A percentile compares a stretch with the other conserved stretches of the same genome.
Conservation (phyloP, 257 asterid genomes). For the Rehmannia glutinosa region DNA sequence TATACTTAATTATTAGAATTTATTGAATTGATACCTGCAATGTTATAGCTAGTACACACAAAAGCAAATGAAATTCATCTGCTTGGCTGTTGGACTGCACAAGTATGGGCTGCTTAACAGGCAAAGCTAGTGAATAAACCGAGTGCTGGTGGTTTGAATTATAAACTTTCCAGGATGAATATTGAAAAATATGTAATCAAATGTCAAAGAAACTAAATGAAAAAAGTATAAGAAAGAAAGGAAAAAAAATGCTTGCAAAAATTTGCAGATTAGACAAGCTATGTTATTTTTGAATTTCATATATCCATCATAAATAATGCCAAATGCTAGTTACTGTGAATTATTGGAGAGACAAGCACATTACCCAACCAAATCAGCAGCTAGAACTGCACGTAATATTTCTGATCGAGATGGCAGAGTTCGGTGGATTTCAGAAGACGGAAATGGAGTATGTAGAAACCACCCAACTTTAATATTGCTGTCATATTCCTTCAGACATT, state of each 20-base stretch:
- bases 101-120: too few species aligned
- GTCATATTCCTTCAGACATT: constrained; percentile 57
- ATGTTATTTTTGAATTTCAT: not conserved
- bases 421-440: constrained; percentile 82
- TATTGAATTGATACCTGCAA: too few species aligned
- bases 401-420: constrained; percentile 81
- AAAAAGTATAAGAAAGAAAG: not conserved
- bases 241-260: not conserved
- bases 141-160: not conserved
- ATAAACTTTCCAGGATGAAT: too few species aligned
- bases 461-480: constrained; percentile 75
- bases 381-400: constrained; percentile 63
- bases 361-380: constrained; percentile 85
- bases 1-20: too few species aligned
- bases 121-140: not conserved
- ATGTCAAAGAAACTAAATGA: too few species aligned
- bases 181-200: too few species aligned
- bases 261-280: not conserved
- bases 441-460: constrained; percentile 85
- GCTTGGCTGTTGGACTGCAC: too few species aligned
- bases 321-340: too few species aligned
- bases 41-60: too few species aligned
- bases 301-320: not conserved
- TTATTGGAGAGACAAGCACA: too few species aligned
- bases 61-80: too few species aligned